Evolutionary conservation across 78 protist genomes (phyloP).

Genomic region (Dictyostelium capitatum): DNA sequence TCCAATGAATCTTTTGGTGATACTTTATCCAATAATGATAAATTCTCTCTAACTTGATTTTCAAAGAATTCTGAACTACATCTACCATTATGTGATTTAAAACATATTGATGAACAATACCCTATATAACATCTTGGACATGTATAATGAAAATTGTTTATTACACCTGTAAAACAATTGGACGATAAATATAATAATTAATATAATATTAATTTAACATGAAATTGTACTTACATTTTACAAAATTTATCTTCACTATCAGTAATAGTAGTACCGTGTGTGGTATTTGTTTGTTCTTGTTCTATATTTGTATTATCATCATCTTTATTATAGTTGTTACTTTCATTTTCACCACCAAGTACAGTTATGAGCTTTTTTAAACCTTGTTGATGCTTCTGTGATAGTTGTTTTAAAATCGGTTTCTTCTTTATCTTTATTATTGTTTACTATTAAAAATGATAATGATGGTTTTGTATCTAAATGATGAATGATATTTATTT

Average conservation of each 20-base stretch:
- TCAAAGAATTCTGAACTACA: slow-evolving; percentile 43
- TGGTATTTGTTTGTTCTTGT: background rate
- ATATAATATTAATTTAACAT: no score
- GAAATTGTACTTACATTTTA: slow-evolving; percentile 51
- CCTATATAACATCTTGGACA: slow-evolving; percentile 68
- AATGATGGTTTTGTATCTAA: slow-evolving; percentile 10
- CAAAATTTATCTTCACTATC: background rate
- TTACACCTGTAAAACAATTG: slow-evolving; percentile 64
- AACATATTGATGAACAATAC: slow-evolving; percentile 57
- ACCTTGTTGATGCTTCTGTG: background rate
- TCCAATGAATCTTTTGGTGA: slow-evolving; percentile 31
- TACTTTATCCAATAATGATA: slow-evolving; percentile 29
- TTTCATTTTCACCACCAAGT: background rate
- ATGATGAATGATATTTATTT: no score
- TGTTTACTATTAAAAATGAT: background rate
- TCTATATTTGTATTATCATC: background rate
- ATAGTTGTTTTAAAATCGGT: background rate
- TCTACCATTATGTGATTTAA: slow-evolving; percentile 45
- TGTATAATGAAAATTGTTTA: slow-evolving; percentile 43
- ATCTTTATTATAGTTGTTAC: background rate
- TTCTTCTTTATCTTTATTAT: background rate
- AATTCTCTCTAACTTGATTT: slow-evolving; percentile 22
- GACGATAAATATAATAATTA: no score
- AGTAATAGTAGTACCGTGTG: background rate
- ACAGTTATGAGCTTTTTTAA: slow-evolving; percentile 16